phyloP scores from a whole-genome alignment of 1,139 yeast species.

The Candida sp. region DNA sequence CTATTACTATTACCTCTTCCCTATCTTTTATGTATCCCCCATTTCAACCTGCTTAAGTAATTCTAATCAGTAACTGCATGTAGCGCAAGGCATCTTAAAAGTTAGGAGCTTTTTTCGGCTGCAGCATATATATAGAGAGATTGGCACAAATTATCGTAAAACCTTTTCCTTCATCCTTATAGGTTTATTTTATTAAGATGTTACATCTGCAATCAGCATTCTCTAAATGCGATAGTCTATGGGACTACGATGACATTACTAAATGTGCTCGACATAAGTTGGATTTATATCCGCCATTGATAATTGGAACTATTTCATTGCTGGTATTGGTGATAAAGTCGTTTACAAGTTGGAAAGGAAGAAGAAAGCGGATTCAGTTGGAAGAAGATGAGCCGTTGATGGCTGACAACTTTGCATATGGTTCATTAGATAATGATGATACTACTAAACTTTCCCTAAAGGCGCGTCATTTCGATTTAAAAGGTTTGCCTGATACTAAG shows the following conservation, averaged over 20 bases:
- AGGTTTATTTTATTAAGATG: neutral
- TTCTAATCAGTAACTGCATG: neutral
- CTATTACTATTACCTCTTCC: too few species aligned
- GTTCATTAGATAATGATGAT: conserved; percentile 15
- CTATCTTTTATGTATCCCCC: too few species aligned
- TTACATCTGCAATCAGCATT: neutral
- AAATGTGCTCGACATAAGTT: conserved; percentile 40
- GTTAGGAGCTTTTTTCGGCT: neutral
- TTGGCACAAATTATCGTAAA: neutral
- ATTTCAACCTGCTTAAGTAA: too few species aligned
- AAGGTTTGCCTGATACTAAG: conserved; percentile 37
- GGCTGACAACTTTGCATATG: conserved; percentile 30
- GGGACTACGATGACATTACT: conserved; percentile 48
- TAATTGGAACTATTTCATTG: conserved; percentile 29
- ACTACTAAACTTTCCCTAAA: conserved; percentile 23
- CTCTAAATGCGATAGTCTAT: conserved; percentile 14
- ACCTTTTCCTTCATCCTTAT: neutral
- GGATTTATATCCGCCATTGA: conserved; percentile 31
- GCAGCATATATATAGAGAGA: neutral
- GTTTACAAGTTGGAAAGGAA: conserved; percentile 12
- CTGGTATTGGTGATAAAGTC: conserved; percentile 22
- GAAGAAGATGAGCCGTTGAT: conserved; percentile 30
- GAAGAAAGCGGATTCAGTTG: conserved; percentile 6
- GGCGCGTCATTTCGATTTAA: conserved; percentile 50
- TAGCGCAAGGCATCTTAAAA: neutral